Conservation (phyloP, 495 filamentous ascomycete genomes). For the Podospora pseudopauciseta region DNA sequence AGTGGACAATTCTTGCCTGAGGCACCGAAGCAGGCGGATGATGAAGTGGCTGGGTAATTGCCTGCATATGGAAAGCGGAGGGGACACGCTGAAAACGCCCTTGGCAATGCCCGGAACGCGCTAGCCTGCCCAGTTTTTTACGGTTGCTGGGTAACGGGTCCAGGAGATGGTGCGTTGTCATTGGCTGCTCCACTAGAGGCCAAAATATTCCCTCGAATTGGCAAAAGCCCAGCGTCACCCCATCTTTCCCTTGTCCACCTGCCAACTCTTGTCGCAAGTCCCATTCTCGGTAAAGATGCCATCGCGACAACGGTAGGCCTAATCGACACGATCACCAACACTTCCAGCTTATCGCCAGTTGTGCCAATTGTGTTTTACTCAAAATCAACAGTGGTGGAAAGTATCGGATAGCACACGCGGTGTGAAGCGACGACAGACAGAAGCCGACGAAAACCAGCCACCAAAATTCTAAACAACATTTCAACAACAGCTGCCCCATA, state of each 20-base stretch:
- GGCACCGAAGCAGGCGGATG: background rate
- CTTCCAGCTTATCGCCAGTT: background rate
- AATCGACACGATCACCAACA: constrained; percentile 4
- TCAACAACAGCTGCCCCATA: constrained; percentile 6
- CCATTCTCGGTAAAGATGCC: constrained; percentile 20
- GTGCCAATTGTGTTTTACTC: background rate
- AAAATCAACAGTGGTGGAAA: background rate
- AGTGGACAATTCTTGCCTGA: background rate
- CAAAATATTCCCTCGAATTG: constrained; percentile 28
- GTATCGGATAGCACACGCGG: background rate
- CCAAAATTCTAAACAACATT: background rate
- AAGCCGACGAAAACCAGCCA: background rate
- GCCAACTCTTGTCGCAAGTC: constrained; percentile 27
- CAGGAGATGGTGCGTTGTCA: constrained; percentile 13
- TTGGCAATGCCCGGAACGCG: constrained; percentile 8
- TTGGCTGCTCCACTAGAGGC: constrained; percentile 21
- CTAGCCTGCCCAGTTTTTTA: constrained; percentile 10
- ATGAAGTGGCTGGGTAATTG: constrained; percentile 2
- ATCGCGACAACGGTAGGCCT: constrained; percentile 9
- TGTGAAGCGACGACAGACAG: background rate
- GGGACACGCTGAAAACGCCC: background rate
- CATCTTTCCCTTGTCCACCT: constrained; percentile 13
- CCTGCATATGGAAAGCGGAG: constrained; percentile 7
- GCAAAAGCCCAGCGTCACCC: constrained; percentile 22
- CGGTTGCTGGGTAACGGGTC: constrained; percentile 29